Evolutionary conservation across 2,329 filamentous ascomycete species (phyloP).

Genomic region (Sporothrix protearum): DNA sequence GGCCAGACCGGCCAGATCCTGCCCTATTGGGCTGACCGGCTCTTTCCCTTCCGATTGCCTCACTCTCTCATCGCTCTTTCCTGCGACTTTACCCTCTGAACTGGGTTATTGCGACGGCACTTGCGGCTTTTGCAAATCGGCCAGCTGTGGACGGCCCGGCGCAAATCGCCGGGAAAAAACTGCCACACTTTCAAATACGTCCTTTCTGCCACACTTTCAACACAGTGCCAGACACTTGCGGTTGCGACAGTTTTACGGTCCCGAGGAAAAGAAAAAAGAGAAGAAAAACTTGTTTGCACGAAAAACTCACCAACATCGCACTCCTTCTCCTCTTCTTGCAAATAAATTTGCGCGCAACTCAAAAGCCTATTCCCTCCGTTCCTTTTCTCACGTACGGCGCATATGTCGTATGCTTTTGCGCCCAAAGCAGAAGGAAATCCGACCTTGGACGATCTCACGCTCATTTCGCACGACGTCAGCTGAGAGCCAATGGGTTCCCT

Average conservation of each 20-base stretch:
- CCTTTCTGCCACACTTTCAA: background rate
- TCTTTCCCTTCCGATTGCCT: background rate
- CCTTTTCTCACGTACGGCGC: background rate
- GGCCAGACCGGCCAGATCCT: background rate
- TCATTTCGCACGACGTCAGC: conserved; percentile 7
- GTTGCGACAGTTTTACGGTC: background rate
- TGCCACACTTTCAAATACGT: background rate
- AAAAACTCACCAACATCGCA: background rate
- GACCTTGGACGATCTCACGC: background rate
- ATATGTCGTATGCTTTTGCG: background rate
- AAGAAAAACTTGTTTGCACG: conserved; percentile 8
- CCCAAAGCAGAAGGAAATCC: background rate
- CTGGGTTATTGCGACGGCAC: conserved; percentile 15
- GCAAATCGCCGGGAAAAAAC: conserved; percentile 15
- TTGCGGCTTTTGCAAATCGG: conserved; percentile 15
- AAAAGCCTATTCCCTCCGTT: background rate
- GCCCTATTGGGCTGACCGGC: conserved; percentile 6
- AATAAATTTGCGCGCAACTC: background rate
- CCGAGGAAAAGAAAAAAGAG: background rate
- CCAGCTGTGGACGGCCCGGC: conserved; percentile 27
- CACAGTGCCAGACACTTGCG: background rate
- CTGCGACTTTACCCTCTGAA: background rate
- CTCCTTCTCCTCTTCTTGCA: background rate
- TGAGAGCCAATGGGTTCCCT: conserved; percentile 4
- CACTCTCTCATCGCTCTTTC: background rate